Base-by-base conservation (phyloP, 805 yeast species). In the Brettanomyces nanus region DNA sequence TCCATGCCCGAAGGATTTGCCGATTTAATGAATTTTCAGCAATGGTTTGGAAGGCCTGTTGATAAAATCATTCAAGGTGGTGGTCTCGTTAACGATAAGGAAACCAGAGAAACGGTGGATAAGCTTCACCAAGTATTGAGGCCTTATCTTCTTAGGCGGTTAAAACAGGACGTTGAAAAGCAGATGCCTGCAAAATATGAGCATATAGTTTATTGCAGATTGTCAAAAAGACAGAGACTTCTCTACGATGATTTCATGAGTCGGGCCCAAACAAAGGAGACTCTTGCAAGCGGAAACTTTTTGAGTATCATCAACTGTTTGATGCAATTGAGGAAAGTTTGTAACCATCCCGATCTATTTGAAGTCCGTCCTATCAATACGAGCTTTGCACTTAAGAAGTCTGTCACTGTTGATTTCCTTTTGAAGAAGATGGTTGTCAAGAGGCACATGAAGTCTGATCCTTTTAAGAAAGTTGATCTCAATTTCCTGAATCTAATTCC, bases 111-210 rank as follows among this genome's bases (percentile, higher is more conserved):
- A 44, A 89, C 97, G 0, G 95, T 92, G 22, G 67, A 84, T 10
- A 83, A 94, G 53, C 68, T 92, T 38, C 99, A 92, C 61, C 95
- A 86, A 56, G 95, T 92, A 17, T 65, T 92, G 47, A 74, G 98
- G 45, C 99, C 99, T 0, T 92, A 90, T 52, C 64, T 92, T 28
- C 65, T 92, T 42, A 77, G 99, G 57, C 77, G 99, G 46, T 71
- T 92, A 53, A 92, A 92, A 56, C 86, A 85, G 17, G 99, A 92
- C 60, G 99, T 92, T 11, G 99, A 92, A 52, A 87, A 90, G 53
- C 98, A 92, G 60, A 92, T 92, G 98, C 99, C 99, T 1, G 96
- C 84, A 0, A 92, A 92, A 54, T 85, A 87, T 58, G 99, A 92
- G 57, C 99, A 92, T 58, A 80, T 92, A 41, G 79, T 92, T 5